Base-by-base conservation (phyloP, 306 rosid genomes). In the Lablab purpureus region DNA sequence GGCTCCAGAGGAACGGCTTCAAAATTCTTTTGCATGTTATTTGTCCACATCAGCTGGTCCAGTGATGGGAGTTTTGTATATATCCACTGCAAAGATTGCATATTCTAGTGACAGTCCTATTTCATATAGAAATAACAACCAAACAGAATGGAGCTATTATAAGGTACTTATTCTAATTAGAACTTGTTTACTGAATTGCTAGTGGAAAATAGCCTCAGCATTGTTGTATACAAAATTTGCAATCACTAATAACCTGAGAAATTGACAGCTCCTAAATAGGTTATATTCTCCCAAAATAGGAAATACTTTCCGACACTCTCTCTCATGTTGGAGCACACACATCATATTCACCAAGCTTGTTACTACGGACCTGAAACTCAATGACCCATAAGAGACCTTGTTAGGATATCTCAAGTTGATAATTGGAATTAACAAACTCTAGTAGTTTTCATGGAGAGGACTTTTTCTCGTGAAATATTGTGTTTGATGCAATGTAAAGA, bases 111-210 rank as follows among this genome's bases (percentile, higher is more conserved):
- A 95, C 83, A 87, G 75, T 80, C 99, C 98, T 76, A 91, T 95
- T 75, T 91, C 99, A 19, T 95, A 90, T 83, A 83, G 72, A 82
- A 18, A 72, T 36, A 89, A 75, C 21, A 68, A 84, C 23, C 68
- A 64, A 81, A 88, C 89, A 5, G 96, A 95, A 86, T 95, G 99
- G 98, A 95, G 94, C 89, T 91, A 95, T 93, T 95, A 95, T 63
- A 93, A 95, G 98, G 99, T 95, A 77, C 65, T 80, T 60, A 56
- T 77, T 49, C 72, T 43, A 4, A 67, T 67, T 19, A 18, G 13
- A 43, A 23, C 6, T 43, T 43, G 21, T 67, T 67, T 67, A 13
- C 14, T 45, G 55, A 43, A 43, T 67, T 14, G 37, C 36, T 67
- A 40, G 19, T 43, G 54, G 28, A 13, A 43, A 67, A 67, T 43